Conservation (phyloP, 2,329 filamentous ascomycete species). For the Colletotrichum tabaci region DNA sequence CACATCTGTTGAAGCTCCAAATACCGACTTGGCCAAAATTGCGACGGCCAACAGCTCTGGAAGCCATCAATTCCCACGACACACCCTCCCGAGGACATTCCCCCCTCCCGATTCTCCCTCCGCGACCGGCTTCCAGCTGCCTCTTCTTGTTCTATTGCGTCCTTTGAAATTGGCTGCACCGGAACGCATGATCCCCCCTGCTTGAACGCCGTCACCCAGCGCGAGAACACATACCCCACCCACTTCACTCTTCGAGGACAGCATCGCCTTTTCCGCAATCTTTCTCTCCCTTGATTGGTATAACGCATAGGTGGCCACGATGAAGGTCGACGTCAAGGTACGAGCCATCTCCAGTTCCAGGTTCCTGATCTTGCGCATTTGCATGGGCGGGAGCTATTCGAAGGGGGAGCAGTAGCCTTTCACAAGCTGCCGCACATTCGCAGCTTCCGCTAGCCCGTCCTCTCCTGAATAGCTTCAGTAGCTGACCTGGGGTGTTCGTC, state of each 20-base stretch:
- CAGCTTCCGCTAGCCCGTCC: constrained; percentile 19
- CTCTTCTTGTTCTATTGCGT: not conserved
- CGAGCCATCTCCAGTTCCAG: not conserved
- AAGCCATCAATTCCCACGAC: constrained; percentile 43
- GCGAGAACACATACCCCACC: constrained; percentile 27
- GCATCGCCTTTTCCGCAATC: constrained; percentile 29
- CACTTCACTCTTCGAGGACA: constrained; percentile 40
- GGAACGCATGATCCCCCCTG: constrained; percentile 27
- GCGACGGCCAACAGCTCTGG: constrained; percentile 42
- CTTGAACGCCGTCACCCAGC: constrained; percentile 25
- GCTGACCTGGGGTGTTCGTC: constrained; percentile 33
- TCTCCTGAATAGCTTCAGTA: constrained; percentile 28
- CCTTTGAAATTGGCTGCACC: not conserved
- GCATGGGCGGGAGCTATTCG: not conserved
- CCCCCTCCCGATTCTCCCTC: constrained; percentile 17
- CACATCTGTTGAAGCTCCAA: constrained; percentile 45
- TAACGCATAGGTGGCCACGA: constrained; percentile 30
- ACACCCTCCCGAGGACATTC: constrained; percentile 15
- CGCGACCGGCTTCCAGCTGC: constrained; percentile 42
- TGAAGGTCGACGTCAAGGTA: constrained; percentile 44
- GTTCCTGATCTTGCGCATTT: not conserved
- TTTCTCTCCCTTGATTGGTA: constrained; percentile 37
- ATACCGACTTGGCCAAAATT: constrained; percentile 43
- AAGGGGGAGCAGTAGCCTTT: not conserved
- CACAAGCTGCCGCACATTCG: constrained; percentile 8